Base-by-base conservation (phyloP, 371 early-diverging fungal genomes). In the Mucor racemosus region DNA sequence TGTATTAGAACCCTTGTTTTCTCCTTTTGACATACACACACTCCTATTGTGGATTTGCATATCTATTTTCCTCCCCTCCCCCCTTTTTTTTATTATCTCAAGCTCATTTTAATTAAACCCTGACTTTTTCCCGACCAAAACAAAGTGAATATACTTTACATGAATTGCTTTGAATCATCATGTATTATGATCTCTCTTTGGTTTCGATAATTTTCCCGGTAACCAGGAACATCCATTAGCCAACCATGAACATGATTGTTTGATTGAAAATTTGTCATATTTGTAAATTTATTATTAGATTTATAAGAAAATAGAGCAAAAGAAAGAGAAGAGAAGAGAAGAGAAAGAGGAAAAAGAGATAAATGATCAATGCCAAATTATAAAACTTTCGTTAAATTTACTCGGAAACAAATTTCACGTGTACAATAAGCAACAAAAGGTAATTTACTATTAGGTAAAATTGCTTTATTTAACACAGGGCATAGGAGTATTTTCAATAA, bases 321-420 rank as follows among this genome's bases (percentile, higher is more conserved):
- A 41, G 40, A 31, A 17, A 50, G 42, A 42, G 58, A 48, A 66
- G 19, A 63, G 42, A 17, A 50, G 42, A 42, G 58, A 48, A 66
- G 19, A 63, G 42, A 55, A 57, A 44, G 8, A 54, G 46, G 40
- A 53, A 56, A 50, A 38, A 26, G 44, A 55, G 58, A 62, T 5
- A 41, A 55, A 55, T 13, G 17, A 40, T 62, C 17, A 57, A 57
- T 36, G 57, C 34, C 46, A 46, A 46, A 46, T 19, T 46, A 46
- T 46, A 46, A 17, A 46, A 14, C 53, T 53, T 31, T 53, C 53
- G 53, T 31, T 53, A 53, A 53, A 53, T 53, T 53, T 53, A 53
- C 41, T 66, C 66, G 66, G 66, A 66, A 66, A 66, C 53, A 41
- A 63, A 63, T 55, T 39, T 68, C 68, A 68, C 68, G 68, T 64